Evolutionary conservation across 495 filamentous ascomycete species (phyloP), one percentile per base, ranked within the genome.

Genomic region (Penicillium fimorum): DNA sequence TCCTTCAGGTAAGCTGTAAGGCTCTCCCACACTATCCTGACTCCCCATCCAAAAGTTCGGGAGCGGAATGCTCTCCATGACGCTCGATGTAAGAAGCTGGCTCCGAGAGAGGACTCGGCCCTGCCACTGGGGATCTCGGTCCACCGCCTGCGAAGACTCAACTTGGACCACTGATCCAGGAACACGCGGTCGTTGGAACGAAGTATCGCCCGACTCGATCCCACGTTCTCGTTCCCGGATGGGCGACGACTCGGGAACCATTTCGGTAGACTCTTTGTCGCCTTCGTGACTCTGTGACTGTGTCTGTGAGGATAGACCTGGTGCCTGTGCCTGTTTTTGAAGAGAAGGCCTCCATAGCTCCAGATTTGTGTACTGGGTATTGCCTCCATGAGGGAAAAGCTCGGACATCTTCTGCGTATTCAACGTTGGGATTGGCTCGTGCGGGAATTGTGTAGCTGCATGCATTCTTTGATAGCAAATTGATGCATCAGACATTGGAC

Each of bases 51-150:
- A 72, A 22, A 76, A 74, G 4, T 64, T 60, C 1, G 76, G 76
- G 13, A 76, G 32, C 2, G 76, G 73, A 20, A 79, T 59, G 55
- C 76, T 79, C 44, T 79, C 76, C 76, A 79, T 77, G 5, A 79
- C 67, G 49, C 74, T 77, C 8, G 75, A 76, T 2, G 74, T 73
- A 13, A 79, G 62, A 46, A 77, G 62, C 38, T 77, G 72, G 55
- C 69, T 75, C n/a, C 66, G 59, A 17, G 70, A 65, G 12, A 77
- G 38, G 9, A 76, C 47, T 8, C 57, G 58, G n/a, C 56, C 60
- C 6, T 55, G 49, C 13, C 57, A 55, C 10, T 53, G 58, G 6
- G 59, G 49, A n/a, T 64, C 50, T 45, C 66, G 66, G 30, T 75
- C 74, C 7, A 66, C 68, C 7, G 70, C 67, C 48, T 79, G 76